phyloP scores from a whole-genome alignment of 176 grass and related monocot species.

The Lolium rigidum region DNA sequence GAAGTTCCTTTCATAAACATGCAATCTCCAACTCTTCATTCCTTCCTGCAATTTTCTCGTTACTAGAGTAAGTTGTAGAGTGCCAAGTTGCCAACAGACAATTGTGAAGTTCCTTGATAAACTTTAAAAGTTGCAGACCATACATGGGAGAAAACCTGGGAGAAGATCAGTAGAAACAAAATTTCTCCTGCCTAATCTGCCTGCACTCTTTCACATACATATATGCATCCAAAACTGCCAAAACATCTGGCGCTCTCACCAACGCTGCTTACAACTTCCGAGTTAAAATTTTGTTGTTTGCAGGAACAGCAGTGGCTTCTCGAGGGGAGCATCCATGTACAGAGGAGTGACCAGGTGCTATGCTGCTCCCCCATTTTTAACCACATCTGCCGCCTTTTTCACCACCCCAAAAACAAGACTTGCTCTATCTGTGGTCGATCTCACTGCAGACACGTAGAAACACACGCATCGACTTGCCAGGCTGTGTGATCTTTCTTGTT shows the following conservation, averaged over 20 bases:
- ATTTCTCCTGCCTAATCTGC: background rate
- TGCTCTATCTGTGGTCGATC: constrained; percentile 32
- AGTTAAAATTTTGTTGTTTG: constrained; percentile 45
- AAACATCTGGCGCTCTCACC: constrained; percentile 42
- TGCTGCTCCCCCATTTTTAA: constrained; percentile 48
- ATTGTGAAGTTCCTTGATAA: too few species aligned
- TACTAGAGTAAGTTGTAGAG: too few species aligned
- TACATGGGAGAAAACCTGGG: background rate
- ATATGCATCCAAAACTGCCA: constrained; percentile 41
- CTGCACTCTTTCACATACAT: constrained; percentile 19
- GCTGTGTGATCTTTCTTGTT: constrained; percentile 19
- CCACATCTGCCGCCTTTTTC: constrained; percentile 56
- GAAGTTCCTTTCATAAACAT: background rate
- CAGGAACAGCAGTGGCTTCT: constrained; percentile 98
- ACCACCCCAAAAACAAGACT: constrained; percentile 34
- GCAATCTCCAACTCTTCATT: too few species aligned
- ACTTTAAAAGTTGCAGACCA: too few species aligned
- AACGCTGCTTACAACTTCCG: constrained; percentile 35
- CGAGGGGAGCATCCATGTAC: constrained; percentile 94
- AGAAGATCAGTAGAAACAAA: constrained; percentile 35
- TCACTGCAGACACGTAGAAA: constrained; percentile 29
- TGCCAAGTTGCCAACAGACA: too few species aligned
- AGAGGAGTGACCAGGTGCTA: constrained; percentile 95
- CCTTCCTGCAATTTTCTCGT: too few species aligned
- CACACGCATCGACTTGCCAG: constrained; percentile 36